Evolutionary conservation across 2,329 filamentous ascomycete species (phyloP).

Genomic region (Colletotrichum sp.): DNA sequence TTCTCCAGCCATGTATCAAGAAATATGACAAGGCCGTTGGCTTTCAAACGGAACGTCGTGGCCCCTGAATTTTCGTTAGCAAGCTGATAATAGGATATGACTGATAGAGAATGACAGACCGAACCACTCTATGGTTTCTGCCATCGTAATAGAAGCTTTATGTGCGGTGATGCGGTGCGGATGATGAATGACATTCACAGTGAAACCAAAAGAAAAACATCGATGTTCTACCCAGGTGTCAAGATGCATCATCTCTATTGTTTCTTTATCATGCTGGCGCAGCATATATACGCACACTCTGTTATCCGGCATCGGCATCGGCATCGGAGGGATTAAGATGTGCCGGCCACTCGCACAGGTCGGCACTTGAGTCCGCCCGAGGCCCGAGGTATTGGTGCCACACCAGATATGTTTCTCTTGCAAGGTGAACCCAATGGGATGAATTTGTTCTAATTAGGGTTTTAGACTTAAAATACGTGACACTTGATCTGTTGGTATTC

Average conservation of each 20-base stretch:
- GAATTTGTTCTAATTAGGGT: accelerated
- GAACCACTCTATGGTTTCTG: background rate
- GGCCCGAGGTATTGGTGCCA: background rate
- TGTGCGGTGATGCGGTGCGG: background rate
- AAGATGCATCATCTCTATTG: background rate
- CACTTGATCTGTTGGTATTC: accelerated
- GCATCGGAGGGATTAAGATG: background rate
- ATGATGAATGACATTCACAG: accelerated
- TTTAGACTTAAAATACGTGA: background rate
- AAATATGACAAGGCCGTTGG: background rate
- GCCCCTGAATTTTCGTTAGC: background rate
- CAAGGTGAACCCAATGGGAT: background rate
- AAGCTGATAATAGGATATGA: background rate
- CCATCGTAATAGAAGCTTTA: background rate
- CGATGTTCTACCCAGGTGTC: background rate
- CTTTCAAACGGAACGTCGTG: background rate
- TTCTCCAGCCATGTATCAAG: background rate
- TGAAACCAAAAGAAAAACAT: background rate
- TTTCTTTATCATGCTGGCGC: background rate
- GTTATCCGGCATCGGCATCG: background rate
- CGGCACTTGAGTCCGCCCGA: background rate
- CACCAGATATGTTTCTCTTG: background rate
- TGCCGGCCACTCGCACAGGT: background rate
- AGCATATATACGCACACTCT: background rate
- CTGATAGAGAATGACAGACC: background rate